Evolutionary conservation across 148 eudicot species (phyloP), one percentile per base, ranked within the genome.

Genomic region (Heliamphora exappendiculata): DNA sequence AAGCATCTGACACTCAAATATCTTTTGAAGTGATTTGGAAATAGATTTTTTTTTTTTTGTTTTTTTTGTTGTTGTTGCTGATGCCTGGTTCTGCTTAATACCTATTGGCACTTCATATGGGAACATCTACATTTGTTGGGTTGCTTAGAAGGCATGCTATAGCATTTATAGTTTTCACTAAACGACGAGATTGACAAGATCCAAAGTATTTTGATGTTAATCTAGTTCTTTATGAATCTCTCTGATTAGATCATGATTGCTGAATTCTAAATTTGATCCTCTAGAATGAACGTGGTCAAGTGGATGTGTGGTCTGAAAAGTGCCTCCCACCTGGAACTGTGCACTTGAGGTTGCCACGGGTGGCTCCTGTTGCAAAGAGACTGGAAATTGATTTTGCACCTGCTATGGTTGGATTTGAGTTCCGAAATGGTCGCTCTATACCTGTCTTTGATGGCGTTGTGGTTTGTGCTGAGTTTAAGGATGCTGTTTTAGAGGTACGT

Each of bases 361-460:
- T 89, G 74, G 89, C 81, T 71, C 82, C 84, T 62, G 84, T 91
- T 81, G 97, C 87, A 20, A 85, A 88, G 81, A 91, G 91, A 81
- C 89, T 95, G 47, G 90, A 78, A 78, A 86, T 92, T 70, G 87
- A 95, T 85, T 95, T 79, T 83, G 96, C 99, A 45, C 97, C 91
- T 80, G 99, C 99, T 76, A 95, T 95, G 99, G 97, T 95, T 77
- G 99, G 99, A 79, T 95, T 95, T 87, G 97, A 95, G 33, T 91
- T 91, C 85, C 89, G 91, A 74, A 89, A 86, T 80, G 97, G 99
- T 64, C 91, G 93, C 14, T 88, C 93, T 17, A 26, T 84, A 53
- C 99, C 99, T 78, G 86, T 89, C 45, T 92, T 79, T 84, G 97
- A 95, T 75, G 99, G 99, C 76, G 82, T 95, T 78, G 99, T 95